Evolutionary conservation across 352 stramenopile species (phyloP).

Genomic region (Globisporangium recalcitrans): DNA sequence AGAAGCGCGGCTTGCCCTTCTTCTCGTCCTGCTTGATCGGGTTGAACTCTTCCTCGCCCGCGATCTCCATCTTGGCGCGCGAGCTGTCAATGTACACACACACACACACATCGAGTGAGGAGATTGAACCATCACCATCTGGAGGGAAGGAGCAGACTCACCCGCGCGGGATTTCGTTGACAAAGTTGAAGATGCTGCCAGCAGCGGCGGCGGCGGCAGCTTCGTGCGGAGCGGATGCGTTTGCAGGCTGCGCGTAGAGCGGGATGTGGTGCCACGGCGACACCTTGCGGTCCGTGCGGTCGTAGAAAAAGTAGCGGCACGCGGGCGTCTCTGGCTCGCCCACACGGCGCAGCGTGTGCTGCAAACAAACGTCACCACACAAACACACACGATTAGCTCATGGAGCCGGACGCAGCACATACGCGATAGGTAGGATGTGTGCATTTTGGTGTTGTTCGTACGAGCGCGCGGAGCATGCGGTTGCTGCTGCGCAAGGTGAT

Average conservation of each 20-base stretch:
- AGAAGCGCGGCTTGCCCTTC: slow-evolving; percentile 93
- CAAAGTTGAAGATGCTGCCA: slow-evolving; percentile 84
- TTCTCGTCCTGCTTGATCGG: slow-evolving; percentile 98
- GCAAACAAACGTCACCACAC: background rate
- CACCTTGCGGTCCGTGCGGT: slow-evolving; percentile 66
- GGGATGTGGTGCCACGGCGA: slow-evolving; percentile 93
- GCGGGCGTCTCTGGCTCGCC: slow-evolving; percentile 58
- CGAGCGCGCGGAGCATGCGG: slow-evolving; percentile 6
- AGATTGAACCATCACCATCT: too few species aligned
- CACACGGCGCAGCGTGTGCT: slow-evolving; percentile 65
- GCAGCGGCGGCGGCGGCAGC: slow-evolving; percentile 1
- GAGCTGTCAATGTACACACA: slow-evolving; percentile 19
- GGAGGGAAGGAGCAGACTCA: too few species aligned
- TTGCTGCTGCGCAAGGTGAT: background rate
- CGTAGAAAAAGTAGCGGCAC: slow-evolving; percentile 84
- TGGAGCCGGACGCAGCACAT: background rate
- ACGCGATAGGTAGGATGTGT: background rate
- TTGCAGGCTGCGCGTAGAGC: slow-evolving; percentile 48
- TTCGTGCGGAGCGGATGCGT: slow-evolving; percentile 29
- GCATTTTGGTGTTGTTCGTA: background rate
- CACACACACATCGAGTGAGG: background rate
- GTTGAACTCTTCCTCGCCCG: slow-evolving; percentile 87
- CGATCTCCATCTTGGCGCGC: slow-evolving; percentile 93
- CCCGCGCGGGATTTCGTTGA: slow-evolving; percentile 92
- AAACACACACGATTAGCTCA: background rate